These are phyloP conservation scores for Saxophila tyrrhenica DNA, from an alignment of 495 filamentous ascomycete species.

Conservation along the genomic window DNA sequence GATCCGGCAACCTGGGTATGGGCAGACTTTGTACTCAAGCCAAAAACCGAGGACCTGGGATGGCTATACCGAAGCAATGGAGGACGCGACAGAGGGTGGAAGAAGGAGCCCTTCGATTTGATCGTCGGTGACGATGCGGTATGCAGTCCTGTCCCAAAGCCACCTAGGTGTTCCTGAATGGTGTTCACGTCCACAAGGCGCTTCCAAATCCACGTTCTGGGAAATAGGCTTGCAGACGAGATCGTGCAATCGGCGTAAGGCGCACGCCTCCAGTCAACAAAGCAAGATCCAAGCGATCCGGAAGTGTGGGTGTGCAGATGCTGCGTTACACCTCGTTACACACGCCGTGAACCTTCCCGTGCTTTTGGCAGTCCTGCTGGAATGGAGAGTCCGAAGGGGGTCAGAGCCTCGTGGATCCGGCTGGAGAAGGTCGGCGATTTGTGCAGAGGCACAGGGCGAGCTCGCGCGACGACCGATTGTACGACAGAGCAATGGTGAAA, in stretches of 20 bases:
- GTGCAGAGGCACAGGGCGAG: not conserved
- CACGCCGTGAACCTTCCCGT: not conserved
- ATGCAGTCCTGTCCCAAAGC: conserved; percentile 15
- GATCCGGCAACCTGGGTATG: conserved; percentile 14
- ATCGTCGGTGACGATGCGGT: conserved; percentile 1
- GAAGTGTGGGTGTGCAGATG: conserved; percentile 19
- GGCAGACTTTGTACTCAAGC: conserved; percentile 22
- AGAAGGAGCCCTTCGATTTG: conserved; percentile 1
- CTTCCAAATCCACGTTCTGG: conserved; percentile 9
- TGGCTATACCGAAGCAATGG: not conserved
- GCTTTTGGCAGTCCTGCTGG: not conserved
- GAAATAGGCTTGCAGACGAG: not conserved
- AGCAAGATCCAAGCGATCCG: conserved; percentile 8
- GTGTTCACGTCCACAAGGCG: not conserved
- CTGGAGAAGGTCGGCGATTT: not conserved
- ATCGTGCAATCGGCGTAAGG: conserved; percentile 10
- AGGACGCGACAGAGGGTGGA: not conserved
- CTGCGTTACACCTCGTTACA: conserved; percentile 18
- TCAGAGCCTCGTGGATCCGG: not conserved
- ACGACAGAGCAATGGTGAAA: not conserved
- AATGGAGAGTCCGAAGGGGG: not conserved
- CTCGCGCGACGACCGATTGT: not conserved
- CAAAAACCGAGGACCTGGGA: conserved; percentile 13
- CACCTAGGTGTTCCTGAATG: not conserved
- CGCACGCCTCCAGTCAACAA: conserved; percentile 1